A percentile compares a stretch with the other conserved stretches of the same genome.
These are phyloP conservation scores for grape (Vitis vinifera) DNA, from an alignment of 164 flowering plant species.

Conservation along the genomic window ASM3070453v1 NC_081819.1:13123001-13123500, in stretches of 20 bases:
- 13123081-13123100: no score
- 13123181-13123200: no score
- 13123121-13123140: no score
- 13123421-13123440: neutral
- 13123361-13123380: conserved; percentile 99
- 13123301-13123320: conserved; percentile 95
- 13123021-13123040: no score
- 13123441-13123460: neutral
- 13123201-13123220: no score
- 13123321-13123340: conserved; percentile 98
- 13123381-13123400: conserved; percentile 60
- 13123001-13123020: no score
- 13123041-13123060: no score
- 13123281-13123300: conserved; percentile 95
- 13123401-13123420: conserved; percentile 4
- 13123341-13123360: conserved; percentile 98
- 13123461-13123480: neutral
- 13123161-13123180: no score
- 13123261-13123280: conserved; percentile 98
- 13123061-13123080: no score
- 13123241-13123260: conserved; percentile 56
- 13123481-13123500: neutral
- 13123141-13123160: no score
- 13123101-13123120: no score
- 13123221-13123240: neutral